These are phyloP conservation scores for Clathrus columnatus DNA, from an alignment of 768 basidiomycete species.

Conservation along the genomic window DNA sequence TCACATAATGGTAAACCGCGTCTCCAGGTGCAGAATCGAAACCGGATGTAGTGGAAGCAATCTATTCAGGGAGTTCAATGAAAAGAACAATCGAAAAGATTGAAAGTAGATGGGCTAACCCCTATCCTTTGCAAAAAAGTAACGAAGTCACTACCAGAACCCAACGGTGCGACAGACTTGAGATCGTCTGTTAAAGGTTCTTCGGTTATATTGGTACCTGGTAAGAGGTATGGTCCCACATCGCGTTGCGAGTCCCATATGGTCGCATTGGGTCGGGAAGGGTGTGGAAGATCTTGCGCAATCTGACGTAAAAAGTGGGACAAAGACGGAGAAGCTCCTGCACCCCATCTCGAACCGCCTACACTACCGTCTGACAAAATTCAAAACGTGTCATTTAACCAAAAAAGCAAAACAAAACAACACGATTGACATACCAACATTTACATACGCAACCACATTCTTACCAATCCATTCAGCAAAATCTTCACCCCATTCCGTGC, in stretches of 20 bases:
- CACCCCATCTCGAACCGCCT: not conserved
- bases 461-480: conserved; percentile 73
- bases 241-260: conserved; percentile 75
- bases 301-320: conserved; percentile 61
- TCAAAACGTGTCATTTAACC: not conserved
- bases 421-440: conserved; percentile 47
- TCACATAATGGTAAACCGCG: conserved; percentile 59
- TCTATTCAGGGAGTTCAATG: not conserved
- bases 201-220: conserved; percentile 20
- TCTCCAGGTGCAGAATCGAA: conserved; percentile 37
- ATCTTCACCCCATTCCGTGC: conserved; percentile 92
- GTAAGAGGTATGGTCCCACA: conserved; percentile 39
- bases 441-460: conserved; percentile 80
- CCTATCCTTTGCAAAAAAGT: conserved; percentile 81
- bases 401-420: not conserved
- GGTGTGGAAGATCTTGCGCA: conserved; percentile 68
- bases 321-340: conserved; percentile 53
- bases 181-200: conserved; percentile 8
- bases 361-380: conserved; percentile 6
- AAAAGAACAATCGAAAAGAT: conserved; percentile 15
- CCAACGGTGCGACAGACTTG: conserved; percentile 48
- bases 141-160: conserved; percentile 85
- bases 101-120: conserved; percentile 33
- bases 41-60: conserved; percentile 26
- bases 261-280: conserved; percentile 49